Conservation (phyloP, 495 filamentous ascomycete species). For the Lasiosphaeria ovina region DNA sequence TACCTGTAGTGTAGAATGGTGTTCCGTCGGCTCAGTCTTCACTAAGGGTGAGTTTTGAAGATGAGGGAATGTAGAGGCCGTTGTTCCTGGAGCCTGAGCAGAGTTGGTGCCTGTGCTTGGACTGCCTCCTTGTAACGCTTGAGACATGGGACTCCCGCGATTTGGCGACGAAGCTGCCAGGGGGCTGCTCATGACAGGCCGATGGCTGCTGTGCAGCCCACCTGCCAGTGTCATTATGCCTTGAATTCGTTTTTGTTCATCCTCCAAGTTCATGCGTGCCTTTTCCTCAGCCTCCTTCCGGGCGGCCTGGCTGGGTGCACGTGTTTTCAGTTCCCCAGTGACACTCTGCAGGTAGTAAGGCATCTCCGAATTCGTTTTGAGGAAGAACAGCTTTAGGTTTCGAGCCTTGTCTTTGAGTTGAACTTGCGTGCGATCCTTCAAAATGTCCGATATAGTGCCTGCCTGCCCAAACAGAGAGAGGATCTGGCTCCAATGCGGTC, state of each 20-base stretch:
- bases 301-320: conserved; percentile 79
- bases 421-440: conserved; percentile 92
- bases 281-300: conserved; percentile 77
- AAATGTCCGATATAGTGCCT: conserved; percentile 76
- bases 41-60: conserved; percentile 23
- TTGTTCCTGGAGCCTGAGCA: not conserved
- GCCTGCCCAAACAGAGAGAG: conserved; percentile 81
- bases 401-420: conserved; percentile 95
- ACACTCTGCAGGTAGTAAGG: conserved; percentile 88
- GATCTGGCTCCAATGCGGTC: conserved; percentile 95
- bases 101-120: not conserved
- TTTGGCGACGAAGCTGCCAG: conserved; percentile 15
- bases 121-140: conserved; percentile 8
- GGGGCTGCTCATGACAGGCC: conserved; percentile 9
- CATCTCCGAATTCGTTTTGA: conserved; percentile 91
- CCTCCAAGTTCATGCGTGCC: conserved; percentile 62
- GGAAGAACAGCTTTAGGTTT: conserved; percentile 91
- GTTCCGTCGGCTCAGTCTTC: conserved; percentile 26
- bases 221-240: conserved; percentile 57
- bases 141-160: conserved; percentile 16
- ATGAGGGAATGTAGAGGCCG: conserved; percentile 8
- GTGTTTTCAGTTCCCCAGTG: conserved; percentile 89
- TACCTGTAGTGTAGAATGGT: conserved; percentile 18
- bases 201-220: conserved; percentile 41
- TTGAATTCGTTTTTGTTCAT: conserved; percentile 70